Base-by-base conservation (phyloP, 345 rosid genomes). In the Pugionium cornutum region DNA sequence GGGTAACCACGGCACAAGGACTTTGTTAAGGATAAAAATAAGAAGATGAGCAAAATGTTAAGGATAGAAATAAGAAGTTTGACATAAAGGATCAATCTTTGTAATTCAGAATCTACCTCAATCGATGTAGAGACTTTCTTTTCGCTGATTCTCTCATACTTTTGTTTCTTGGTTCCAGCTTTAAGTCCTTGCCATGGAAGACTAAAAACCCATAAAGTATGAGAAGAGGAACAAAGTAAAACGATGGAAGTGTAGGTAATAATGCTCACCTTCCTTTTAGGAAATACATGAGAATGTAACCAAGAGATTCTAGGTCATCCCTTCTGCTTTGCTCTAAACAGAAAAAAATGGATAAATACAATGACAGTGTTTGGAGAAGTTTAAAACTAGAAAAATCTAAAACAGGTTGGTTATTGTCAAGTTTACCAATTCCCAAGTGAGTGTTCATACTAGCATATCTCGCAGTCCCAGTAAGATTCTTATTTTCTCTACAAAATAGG, bases 381-480 rank as follows among this genome's bases (percentile, higher is more conserved):
- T 1, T 35, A 26, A 2, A 49, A 36, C 9, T 9, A 0, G 32
- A 31, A 35, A 32, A 41, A 8, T 0, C 18, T 0, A 53, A 29
- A 28, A 3, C 29, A 18, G 18, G 18, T n/a, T 1, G 53, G 5
- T 9, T 50, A 9, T 5, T 11, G 29, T 2, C 11, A 54, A 41
- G 53, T 75, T 65, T 77, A 94, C 99, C 99, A 74, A 94, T 94
- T 61, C 99, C 99, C 64, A 94, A 89, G 76, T 94, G 99, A 69
- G 99, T 94, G 57, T 90, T 90, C 97, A 87, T 94, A 87, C 99
- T 94, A 36, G 99, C 99, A 83, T 94, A 94, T 85, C 99, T 86
- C 47, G 99, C 97, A 67, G 99, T 94, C 77, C 99, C 97, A 27
- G 97, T 90, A 77, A 94, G 80, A 75, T 89, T 90, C 74, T 94